phyloP scores from a whole-genome alignment of 306 rosid species.

The Adenanthera pavonina region DNA sequence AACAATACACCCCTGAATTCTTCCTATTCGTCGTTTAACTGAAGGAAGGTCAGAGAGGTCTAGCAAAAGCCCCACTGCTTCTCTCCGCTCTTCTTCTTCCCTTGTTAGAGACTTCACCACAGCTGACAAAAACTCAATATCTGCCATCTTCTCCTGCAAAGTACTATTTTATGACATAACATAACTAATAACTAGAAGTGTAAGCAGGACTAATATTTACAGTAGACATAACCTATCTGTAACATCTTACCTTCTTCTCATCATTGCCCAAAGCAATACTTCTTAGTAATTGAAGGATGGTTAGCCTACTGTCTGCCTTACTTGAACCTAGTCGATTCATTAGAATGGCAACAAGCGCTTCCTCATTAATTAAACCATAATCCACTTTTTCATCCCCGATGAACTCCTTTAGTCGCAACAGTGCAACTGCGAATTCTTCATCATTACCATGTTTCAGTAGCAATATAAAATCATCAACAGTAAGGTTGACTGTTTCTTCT shows the following conservation, averaged over 20 bases:
- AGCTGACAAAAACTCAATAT: conserved; percentile 61
- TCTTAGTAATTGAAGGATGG: conserved; percentile 62
- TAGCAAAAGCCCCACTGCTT: conserved; percentile 76
- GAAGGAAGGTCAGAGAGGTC: conserved; percentile 67
- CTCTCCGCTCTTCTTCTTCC: conserved; percentile 81
- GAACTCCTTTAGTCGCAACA: conserved; percentile 60
- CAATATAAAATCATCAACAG: conserved; percentile 59
- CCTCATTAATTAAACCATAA: conserved; percentile 61
- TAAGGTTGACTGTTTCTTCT: conserved; percentile 54
- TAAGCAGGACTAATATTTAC: conserved; percentile 20
- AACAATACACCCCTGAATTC: conserved; percentile 87
- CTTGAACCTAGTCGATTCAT: conserved; percentile 67
- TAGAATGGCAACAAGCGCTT: conserved; percentile 60
- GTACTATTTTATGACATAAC: conserved; percentile 43
- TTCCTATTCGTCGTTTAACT: conserved; percentile 74
- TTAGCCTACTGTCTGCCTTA: conserved; percentile 53
- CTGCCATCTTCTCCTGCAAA: conserved; percentile 84
- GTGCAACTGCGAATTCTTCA: conserved; percentile 64
- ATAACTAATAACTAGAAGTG: conserved; percentile 30
- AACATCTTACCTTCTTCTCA: conserved; percentile 67
- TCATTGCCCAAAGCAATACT: conserved; percentile 53
- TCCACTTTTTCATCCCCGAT: conserved; percentile 46
- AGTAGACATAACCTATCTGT: background rate
- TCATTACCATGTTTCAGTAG: conserved; percentile 77
- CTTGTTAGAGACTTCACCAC: conserved; percentile 76